Evolutionary conservation across 106 monocot species (phyloP), one percentile per base, ranked within the genome.

Genomic region (Phalaenopsis equestris): DNA sequence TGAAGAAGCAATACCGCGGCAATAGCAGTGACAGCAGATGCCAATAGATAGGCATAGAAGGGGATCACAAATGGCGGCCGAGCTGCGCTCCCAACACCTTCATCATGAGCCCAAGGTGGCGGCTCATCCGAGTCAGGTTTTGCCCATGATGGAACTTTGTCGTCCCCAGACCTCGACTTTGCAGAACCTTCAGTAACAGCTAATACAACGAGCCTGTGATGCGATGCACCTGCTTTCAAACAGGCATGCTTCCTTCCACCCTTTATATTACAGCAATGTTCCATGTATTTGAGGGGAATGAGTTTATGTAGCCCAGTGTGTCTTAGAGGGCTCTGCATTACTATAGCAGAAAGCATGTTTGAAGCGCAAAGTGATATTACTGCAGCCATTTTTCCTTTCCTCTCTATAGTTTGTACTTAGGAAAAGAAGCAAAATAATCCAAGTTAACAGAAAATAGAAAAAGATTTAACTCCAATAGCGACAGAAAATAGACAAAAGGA

Each of bases 61-160:
- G 96, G 96, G 41, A 94, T 84, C 75, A 90, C 80, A 75, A 90
- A 72, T 42, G 89, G 42, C 42, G 85, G 77, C 36, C 83, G 73
- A 68, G 87, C 30, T 73, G 82, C 47, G 64, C 65, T 85, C 19
- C 76, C 82, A n/a, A 55, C 81, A 65, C 80, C 82, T 58, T 86
- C 87, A 16, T 85, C 87, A 67, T 89, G 85, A 79, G 92, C 96
- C 96, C 96, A 97, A 16, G 94, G 96, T 30, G 94, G 96, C 24
- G 96, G 91, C 73, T 94, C 96, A 39, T 89, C 83, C 6, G 96
- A 89, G 83, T 86, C 96, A 4, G 96, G 90, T 75, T 75, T 87
- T 41, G 94, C 96, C 96, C 96, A 94, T 41, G 94, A 90, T 10
- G 92, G 96, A 56, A 92, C 87, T 57, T 85, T 82, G 56, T 97